phyloP scores from a whole-genome alignment of 179 eudicot genomes.

The Heliamphora pulchella region DNA sequence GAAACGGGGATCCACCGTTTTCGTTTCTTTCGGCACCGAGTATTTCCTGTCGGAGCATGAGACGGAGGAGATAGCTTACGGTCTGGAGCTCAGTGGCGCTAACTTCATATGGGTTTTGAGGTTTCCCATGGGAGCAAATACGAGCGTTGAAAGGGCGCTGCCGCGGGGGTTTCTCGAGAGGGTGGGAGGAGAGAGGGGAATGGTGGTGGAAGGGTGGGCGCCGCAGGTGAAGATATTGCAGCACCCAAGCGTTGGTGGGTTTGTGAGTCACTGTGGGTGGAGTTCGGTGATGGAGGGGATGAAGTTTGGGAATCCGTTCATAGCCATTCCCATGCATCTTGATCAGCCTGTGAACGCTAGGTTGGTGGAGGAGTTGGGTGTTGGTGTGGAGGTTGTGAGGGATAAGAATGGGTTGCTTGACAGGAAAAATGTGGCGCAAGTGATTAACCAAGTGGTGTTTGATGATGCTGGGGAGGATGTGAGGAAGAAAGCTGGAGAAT shows the following conservation, averaged over 20 bases:
- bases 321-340: constrained; percentile 7
- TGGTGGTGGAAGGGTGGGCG: constrained; percentile 8
- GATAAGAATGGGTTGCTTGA: not conserved
- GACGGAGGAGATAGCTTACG: constrained; percentile 14
- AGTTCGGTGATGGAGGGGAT: constrained; percentile 15
- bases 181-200: constrained; percentile 14
- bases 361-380: constrained; percentile 11
- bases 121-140: constrained; percentile 5
- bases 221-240: constrained; percentile 7
- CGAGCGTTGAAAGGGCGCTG: constrained; percentile 3
- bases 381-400: constrained; percentile 16
- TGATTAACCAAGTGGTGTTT: constrained; percentile 11
- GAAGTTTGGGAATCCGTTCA: not conserved
- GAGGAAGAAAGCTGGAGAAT: constrained; percentile 16
- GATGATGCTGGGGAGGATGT: constrained; percentile 2
- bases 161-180: constrained; percentile 16
- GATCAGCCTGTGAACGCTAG: constrained; percentile 15
- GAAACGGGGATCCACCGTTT: constrained; percentile 8
- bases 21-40: constrained; percentile 16
- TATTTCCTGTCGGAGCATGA: constrained; percentile 13
- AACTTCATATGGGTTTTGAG: constrained; percentile 16
- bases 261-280: constrained; percentile 15
- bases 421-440: constrained; percentile 6
- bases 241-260: constrained; percentile 11
- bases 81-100: constrained; percentile 13